Percentiles rank a stretch among this genome's conserved stretches.
phyloP scores from a whole-genome alignment of 2,329 filamentous ascomycete genomes.

The Ophiocordyceps camponoti-saundersi region DNA sequence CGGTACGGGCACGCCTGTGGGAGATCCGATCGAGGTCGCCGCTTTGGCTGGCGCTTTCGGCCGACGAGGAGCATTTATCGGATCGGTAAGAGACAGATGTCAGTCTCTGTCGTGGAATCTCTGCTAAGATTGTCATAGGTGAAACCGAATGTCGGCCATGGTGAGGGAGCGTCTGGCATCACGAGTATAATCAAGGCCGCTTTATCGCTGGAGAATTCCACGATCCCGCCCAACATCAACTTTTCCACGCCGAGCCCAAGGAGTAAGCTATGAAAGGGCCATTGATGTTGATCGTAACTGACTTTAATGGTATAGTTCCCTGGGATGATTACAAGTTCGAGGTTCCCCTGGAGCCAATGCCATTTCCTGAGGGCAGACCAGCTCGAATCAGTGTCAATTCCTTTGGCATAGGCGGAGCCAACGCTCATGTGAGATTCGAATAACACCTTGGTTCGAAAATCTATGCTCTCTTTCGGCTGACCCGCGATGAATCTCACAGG shows the following conservation, averaged over 20 bases:
- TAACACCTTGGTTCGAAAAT: background rate
- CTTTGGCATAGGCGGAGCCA: background rate
- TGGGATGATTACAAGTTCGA: conserved; percentile 8
- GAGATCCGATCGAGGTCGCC: conserved; percentile 19
- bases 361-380: conserved; percentile 17
- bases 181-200: conserved; percentile 11
- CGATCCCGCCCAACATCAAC: conserved; percentile 9
- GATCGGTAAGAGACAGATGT: background rate
- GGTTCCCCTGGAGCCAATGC: conserved; percentile 14
- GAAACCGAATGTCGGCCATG: conserved; percentile 14
- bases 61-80: conserved; percentile 5
- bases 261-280: background rate
- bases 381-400: conserved; percentile 25
- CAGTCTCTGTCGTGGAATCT: background rate
- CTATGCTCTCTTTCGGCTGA: background rate
- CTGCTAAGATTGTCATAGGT: conserved; percentile 1
- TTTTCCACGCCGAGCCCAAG: conserved; percentile 8
- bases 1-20: conserved; percentile 19
- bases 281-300: background rate
- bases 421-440: background rate
- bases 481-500: background rate
- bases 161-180: conserved; percentile 11
- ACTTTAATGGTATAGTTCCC: background rate
- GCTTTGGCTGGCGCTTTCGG: conserved; percentile 15
- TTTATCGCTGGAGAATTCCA: conserved; percentile 8